A percentile compares a stretch with the other conserved stretches of the same genome.
Evolutionary conservation across 371 early-diverging fungal species (phyloP).

Genomic region (Mucor saturninus): DNA sequence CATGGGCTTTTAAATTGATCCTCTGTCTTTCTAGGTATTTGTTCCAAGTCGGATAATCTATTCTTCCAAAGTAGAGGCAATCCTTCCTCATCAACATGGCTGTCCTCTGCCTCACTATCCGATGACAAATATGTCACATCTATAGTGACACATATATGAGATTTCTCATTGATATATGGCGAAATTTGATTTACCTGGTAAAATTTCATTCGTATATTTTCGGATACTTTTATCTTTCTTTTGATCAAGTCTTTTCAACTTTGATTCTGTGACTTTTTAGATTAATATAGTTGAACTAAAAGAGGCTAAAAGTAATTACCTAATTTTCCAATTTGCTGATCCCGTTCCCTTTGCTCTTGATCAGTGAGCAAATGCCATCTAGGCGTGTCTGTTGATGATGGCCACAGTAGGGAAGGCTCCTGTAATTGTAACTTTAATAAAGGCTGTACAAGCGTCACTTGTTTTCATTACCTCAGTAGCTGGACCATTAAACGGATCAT

Average conservation of each 20-base stretch:
- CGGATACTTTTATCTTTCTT: background rate
- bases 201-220: slow-evolving; percentile 3
- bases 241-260: slow-evolving; percentile 5
- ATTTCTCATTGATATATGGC: background rate
- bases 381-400: background rate
- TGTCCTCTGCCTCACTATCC: slow-evolving; percentile 6
- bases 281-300: background rate
- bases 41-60: background rate
- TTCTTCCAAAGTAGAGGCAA: slow-evolving; percentile 22
- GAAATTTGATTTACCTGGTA: slow-evolving; percentile 10
- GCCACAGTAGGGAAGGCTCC: background rate
- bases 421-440: background rate
- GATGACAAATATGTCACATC: background rate
- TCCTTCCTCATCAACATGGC: slow-evolving; percentile 11
- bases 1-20: slow-evolving; percentile 3
- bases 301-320: background rate
- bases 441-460: background rate
- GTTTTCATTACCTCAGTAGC: background rate
- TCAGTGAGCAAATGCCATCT: slow-evolving; percentile 3
- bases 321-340: background rate
- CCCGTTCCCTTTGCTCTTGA: background rate
- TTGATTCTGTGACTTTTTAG: slow-evolving; percentile 6
- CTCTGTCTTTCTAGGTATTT: slow-evolving; percentile 12
- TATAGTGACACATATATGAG: too few species aligned
- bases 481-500: slow-evolving; percentile 6